These are phyloP conservation scores for Termitomyces eurrhizus DNA, from an alignment of 768 basidiomycete species.

Conservation along the genomic window DNA sequence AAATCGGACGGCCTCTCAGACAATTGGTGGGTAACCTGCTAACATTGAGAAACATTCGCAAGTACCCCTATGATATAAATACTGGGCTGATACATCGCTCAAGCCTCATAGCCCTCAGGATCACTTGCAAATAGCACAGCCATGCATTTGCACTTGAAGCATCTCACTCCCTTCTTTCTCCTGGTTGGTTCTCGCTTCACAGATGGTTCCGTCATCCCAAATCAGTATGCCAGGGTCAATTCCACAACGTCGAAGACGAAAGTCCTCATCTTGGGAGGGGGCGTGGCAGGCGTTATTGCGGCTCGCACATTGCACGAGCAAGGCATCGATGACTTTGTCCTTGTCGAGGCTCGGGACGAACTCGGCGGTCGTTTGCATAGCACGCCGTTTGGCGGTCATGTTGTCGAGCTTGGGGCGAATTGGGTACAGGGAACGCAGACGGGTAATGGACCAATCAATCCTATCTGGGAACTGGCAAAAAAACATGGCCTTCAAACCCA, in stretches of 20 bases:
- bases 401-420: slow-evolving; percentile 56
- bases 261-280: slow-evolving; percentile 63
- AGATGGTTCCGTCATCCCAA: not conserved
- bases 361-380: slow-evolving; percentile 61
- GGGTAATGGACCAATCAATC: slow-evolving; percentile 50
- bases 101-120: not conserved
- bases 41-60: not conserved
- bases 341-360: slow-evolving; percentile 53
- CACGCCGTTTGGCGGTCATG: slow-evolving; percentile 40
- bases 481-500: slow-evolving; percentile 48
- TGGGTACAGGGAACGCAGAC: slow-evolving; percentile 55
- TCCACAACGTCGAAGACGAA: slow-evolving; percentile 7
- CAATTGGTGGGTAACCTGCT: not conserved
- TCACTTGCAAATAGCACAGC: not conserved
- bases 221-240: too few species aligned
- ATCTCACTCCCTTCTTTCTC: not conserved
- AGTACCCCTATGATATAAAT: not conserved
- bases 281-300: slow-evolving; percentile 62
- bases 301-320: slow-evolving; percentile 53
- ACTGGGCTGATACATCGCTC: not conserved
- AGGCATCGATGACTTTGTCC: slow-evolving; percentile 53
- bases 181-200: not conserved
- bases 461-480: slow-evolving; percentile 52
- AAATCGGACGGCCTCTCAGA: not conserved
- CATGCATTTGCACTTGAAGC: not conserved